A percentile compares a stretch with the other conserved stretches of the same genome.
phyloP scores from a whole-genome alignment of 1,284 basidiomycete genomes.

The Boletus albobrunnescens region DNA sequence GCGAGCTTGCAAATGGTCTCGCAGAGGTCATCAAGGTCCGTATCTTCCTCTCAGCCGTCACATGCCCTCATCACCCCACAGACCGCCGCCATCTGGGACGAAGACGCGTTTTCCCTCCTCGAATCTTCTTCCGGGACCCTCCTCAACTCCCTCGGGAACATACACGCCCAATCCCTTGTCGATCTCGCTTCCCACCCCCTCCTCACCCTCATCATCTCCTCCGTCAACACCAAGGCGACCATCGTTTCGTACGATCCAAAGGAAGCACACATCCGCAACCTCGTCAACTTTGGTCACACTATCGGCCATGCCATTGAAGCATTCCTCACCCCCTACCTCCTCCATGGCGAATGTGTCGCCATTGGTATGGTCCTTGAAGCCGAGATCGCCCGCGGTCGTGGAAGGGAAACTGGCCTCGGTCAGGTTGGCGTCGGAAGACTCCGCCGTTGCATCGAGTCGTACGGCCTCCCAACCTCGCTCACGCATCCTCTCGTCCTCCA shows the following conservation, averaged over 20 bases:
- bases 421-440: conserved; percentile 90
- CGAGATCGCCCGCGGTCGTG: conserved; percentile 84
- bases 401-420: conserved; percentile 55
- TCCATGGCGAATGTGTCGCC: conserved; percentile 92
- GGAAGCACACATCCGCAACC: conserved; percentile 91
- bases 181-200: conserved; percentile 77
- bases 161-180: conserved; percentile 57
- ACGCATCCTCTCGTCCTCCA: conserved; percentile 57
- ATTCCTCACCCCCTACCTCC: conserved; percentile 82
- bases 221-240: conserved; percentile 88
- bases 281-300: conserved; percentile 96
- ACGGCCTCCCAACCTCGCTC: conserved; percentile 82
- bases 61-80: conserved; percentile 32
- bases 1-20: conserved; percentile 98
- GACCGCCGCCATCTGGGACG: conserved; percentile 97
- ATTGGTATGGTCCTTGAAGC: conserved; percentile 94
- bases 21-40: conserved; percentile 93
- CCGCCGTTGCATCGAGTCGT: conserved; percentile 78
- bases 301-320: conserved; percentile 97
- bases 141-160: conserved; percentile 60
- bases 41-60: conserved; percentile 2
- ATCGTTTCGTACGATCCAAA: conserved; percentile 95
- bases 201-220: conserved; percentile 80
- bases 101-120: conserved; percentile 78
- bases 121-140: conserved; percentile 76